phyloP scores from a whole-genome alignment of 2,329 filamentous ascomycete genomes.

The Sporothrix curviconia region DNA sequence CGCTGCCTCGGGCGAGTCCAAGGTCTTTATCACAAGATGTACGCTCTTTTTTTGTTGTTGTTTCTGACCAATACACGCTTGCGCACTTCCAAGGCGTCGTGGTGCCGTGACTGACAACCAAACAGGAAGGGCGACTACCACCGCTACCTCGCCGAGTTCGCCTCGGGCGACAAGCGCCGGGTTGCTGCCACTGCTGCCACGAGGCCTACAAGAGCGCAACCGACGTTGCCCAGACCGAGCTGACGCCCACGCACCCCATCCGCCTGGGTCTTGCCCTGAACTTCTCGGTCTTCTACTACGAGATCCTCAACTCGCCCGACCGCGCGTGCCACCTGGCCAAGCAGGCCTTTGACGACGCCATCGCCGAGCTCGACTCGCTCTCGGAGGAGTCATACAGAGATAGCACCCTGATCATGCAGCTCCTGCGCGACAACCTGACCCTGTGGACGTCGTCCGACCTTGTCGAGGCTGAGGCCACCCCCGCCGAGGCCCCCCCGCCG shows the following conservation, averaged over 20 bases:
- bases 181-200: conserved; percentile 87
- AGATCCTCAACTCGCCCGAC: conserved; percentile 97
- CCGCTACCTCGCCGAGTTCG: conserved; percentile 97
- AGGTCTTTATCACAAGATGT: conserved; percentile 99
- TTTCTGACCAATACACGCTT: background rate
- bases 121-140: conserved; percentile 97
- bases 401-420: conserved; percentile 98
- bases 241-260: conserved; percentile 87
- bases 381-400: conserved; percentile 98
- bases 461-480: conserved; percentile 64
- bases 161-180: conserved; percentile 90
- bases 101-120: background rate
- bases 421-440: conserved; percentile 95
- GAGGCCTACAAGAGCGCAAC: conserved; percentile 99
- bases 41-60: conserved; percentile 23
- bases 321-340: conserved; percentile 97
- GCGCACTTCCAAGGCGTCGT: background rate
- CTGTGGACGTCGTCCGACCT: conserved; percentile 95
- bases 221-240: conserved; percentile 81
- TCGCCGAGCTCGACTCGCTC: conserved; percentile 95
- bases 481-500: conserved; percentile 47
- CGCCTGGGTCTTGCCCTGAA: conserved; percentile 86
- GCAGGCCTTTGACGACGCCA: conserved; percentile 93
- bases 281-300: conserved; percentile 45
- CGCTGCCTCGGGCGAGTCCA: conserved; percentile 91